Base-by-base conservation (phyloP, 163 green algal species). In the Chloroidium sp. region DNA sequence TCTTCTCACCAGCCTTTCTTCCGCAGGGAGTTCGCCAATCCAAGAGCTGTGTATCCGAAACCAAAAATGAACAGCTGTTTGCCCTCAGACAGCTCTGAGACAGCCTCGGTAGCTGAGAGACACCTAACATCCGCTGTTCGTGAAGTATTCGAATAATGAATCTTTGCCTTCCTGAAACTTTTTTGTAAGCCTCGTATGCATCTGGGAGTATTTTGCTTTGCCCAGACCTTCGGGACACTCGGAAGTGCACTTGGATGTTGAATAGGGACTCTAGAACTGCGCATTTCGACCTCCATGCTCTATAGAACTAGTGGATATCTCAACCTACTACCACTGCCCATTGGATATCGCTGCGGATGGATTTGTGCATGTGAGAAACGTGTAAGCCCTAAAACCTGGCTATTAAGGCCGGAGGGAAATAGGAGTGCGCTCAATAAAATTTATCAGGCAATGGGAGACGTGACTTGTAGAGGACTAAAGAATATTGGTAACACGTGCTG, bases 11-110 rank as follows among this genome's bases (percentile, higher is more conserved):
- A 85, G 62, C 81, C 74, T 13, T 76, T 68, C 4, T 79, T 58
- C 2, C 83, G 10, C 76, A 75, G 62, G 64, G 86, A 83, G 59
- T 84, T 76, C 6, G 82, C 79, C 2, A 81, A 57, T 67, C 69
- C 84, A 2, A 84, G 59, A 6, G 84, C 87, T 1, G 77, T 85
- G 74, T 91, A 91, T 3, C 87, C 87, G 14, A 90, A 72, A 12
- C 87, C 86, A 78, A 90, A 86, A 6, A 90, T 77, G 62, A 89
- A 89, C 0, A 90, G 82, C 59, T 78, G 4, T 1, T 76, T 67
- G 2, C 0, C 59, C 2, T 10, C 8, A n/a, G 6, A 10, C 8
- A 72, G 64, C 64, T 72, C 6, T n/a, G 6, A n/a, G 64, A 10
- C 64, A 1, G 64, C 2, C 64, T 72, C 8, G 6, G 64, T 72